These are phyloP conservation scores for Debaryomyces hansenii DNA, from an alignment of 805 yeast genomes.

Conservation along the genomic window DNA sequence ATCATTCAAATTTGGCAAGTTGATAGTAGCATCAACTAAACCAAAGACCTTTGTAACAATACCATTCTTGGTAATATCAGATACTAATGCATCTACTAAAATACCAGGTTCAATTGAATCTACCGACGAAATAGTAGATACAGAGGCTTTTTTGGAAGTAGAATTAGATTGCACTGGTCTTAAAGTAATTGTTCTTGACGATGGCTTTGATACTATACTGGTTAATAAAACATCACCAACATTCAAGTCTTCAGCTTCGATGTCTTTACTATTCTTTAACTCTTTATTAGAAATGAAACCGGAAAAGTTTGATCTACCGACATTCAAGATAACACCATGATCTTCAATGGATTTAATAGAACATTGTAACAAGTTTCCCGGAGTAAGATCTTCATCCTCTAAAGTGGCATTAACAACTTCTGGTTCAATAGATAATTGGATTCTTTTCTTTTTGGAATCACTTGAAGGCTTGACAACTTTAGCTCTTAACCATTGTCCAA, in stretches of 20 bases:
- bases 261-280: slow-evolving; percentile 36
- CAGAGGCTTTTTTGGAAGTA: slow-evolving; percentile 46
- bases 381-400: slow-evolving; percentile 61
- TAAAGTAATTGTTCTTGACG: slow-evolving; percentile 58
- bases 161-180: slow-evolving; percentile 43
- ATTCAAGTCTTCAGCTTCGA: slow-evolving; percentile 34
- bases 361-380: slow-evolving; percentile 71
- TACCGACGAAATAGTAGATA: slow-evolving; percentile 62
- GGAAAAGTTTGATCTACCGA: slow-evolving; percentile 56
- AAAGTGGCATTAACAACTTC: slow-evolving; percentile 61
- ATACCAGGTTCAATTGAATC: slow-evolving; percentile 88
- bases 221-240: slow-evolving; percentile 74
- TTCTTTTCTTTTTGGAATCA: slow-evolving; percentile 55
- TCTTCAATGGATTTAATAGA: slow-evolving; percentile 82
- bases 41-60: slow-evolving; percentile 74
- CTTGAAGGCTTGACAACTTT: slow-evolving; percentile 58
- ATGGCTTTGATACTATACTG: slow-evolving; percentile 47
- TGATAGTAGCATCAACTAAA: slow-evolving; percentile 68
- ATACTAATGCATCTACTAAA: slow-evolving; percentile 68
- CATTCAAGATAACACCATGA: slow-evolving; percentile 78
- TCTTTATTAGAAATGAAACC: slow-evolving; percentile 82
- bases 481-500: slow-evolving; percentile 89
- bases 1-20: slow-evolving; percentile 61
- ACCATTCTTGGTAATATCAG: slow-evolving; percentile 62
- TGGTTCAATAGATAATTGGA: slow-evolving; percentile 76